A percentile compares a stretch with the other conserved stretches of the same genome.
Evolutionary conservation across 2,329 filamentous ascomycete species (phyloP).

Genomic region (Ceratocystis cacaofunesta): DNA sequence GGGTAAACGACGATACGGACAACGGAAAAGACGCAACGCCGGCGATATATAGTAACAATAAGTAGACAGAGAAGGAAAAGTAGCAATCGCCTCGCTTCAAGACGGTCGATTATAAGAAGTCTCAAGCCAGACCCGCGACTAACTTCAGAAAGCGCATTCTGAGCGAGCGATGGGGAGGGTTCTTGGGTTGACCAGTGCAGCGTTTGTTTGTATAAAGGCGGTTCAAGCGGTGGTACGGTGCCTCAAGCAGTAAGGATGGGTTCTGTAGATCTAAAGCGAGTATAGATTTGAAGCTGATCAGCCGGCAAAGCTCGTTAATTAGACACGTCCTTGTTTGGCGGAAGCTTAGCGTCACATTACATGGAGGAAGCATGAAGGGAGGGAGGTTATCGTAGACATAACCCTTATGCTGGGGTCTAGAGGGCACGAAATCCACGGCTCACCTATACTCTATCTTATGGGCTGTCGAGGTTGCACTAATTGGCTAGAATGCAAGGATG

Average conservation of each 20-base stretch:
- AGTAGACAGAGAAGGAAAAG: not conserved
- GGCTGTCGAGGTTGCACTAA: not conserved
- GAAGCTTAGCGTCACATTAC: no score
- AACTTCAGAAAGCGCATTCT: not conserved
- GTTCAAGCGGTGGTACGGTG: no score
- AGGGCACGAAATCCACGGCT: not conserved
- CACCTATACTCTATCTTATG: not conserved
- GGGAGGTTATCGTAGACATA: not conserved
- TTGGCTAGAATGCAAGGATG: not conserved
- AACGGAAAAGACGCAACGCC: not conserved
- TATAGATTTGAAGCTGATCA: no score
- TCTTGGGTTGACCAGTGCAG: not conserved
- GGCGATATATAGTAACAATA: not conserved
- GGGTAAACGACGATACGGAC: not conserved
- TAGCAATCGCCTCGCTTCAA: not conserved
- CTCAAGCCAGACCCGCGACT: constrained; percentile 1
- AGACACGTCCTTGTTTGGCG: no score
- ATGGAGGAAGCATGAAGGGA: no score
- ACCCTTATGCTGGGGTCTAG: not conserved
- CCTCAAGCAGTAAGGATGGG: no score
- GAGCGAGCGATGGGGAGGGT: not conserved
- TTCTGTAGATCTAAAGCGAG: no score
- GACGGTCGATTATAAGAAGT: not conserved
- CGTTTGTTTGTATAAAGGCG: not conserved
- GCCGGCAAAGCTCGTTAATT: no score